Conservation (phyloP, 768 basidiomycete species). For the Naganishia friedmannii region DNA sequence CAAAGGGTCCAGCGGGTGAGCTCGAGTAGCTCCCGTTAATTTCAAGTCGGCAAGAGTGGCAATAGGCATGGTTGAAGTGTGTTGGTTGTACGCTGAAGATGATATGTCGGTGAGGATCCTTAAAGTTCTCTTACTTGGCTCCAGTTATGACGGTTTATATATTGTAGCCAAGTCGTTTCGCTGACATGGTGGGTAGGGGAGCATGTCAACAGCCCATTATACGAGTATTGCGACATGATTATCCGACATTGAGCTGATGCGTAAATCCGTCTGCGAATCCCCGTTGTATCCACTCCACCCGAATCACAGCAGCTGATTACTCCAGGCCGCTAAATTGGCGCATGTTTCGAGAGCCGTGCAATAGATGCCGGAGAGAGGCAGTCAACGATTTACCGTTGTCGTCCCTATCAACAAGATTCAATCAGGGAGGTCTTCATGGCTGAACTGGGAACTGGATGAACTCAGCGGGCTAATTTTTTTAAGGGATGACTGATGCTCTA, state of each 20-base stretch:
- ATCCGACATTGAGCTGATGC: background rate
- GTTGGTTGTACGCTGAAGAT: background rate
- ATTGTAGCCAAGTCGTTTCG: background rate
- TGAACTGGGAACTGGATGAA: too few species aligned
- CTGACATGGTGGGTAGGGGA: background rate
- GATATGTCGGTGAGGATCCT: background rate
- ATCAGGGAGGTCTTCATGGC: too few species aligned
- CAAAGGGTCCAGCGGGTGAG: conserved; percentile 35
- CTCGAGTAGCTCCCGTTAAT: conserved; percentile 1
- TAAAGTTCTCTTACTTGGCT: background rate
- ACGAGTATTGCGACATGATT: background rate
- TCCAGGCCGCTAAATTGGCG: background rate
- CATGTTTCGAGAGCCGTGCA: too few species aligned
- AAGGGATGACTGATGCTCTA: too few species aligned
- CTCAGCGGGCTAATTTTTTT: too few species aligned
- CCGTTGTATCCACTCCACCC: background rate
- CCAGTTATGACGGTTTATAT: background rate
- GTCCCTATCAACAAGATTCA: too few species aligned
- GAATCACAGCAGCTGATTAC: background rate
- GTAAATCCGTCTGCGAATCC: background rate
- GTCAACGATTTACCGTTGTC: too few species aligned
- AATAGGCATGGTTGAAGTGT: background rate
- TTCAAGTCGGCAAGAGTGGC: conserved; percentile 1
- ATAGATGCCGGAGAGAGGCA: too few species aligned
- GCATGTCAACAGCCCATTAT: background rate